Conservation (phyloP, 441 rosid genomes). For the Corymbia citriodora region DNA sequence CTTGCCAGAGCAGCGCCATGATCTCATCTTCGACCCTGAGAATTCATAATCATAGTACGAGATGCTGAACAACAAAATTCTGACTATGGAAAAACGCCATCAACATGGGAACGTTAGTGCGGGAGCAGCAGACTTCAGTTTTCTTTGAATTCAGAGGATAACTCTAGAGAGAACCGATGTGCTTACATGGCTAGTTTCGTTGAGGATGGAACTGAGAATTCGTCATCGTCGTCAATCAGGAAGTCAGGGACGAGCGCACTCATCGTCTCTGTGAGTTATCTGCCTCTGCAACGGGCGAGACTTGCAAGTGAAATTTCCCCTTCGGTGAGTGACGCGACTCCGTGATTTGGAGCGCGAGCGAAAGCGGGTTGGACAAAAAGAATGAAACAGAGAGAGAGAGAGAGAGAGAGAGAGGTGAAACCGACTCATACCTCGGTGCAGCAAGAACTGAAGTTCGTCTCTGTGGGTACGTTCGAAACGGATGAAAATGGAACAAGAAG, state of each 20-base stretch:
- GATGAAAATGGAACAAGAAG: not conserved
- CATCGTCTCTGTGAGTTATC: not conserved
- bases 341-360: not conserved
- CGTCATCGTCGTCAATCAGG: not conserved
- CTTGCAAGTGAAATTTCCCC: not conserved
- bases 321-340: not conserved
- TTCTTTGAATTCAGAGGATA: not conserved
- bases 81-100: not conserved
- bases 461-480: not conserved
- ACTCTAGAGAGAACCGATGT: not conserved
- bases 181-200: not conserved
- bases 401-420: not conserved
- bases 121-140: not conserved
- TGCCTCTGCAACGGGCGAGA: not conserved
- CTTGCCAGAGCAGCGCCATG: slow-evolving; percentile 2
- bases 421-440: not conserved
- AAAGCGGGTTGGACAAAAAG: not conserved
- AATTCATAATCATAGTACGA: not conserved
- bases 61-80: not conserved
- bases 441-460: not conserved
- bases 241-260: not conserved
- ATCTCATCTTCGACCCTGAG: not conserved
- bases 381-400: not conserved
- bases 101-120: not conserved
- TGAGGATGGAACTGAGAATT: not conserved